phyloP scores from a whole-genome alignment of 345 rosid species.

The Salix udensis region DNA sequence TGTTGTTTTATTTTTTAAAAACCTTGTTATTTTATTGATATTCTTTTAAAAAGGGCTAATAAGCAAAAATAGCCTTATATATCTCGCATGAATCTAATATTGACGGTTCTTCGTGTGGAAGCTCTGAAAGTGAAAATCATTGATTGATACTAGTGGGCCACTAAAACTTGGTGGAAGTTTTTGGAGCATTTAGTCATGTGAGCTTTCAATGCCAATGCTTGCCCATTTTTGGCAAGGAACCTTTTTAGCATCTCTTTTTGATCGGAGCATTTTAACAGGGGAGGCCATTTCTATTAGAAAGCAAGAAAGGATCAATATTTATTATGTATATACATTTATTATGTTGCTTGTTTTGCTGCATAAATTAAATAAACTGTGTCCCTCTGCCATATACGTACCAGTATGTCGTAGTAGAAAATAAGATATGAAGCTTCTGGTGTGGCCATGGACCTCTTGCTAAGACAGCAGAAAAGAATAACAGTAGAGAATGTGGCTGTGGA shows the following conservation, averaged over 20 bases:
- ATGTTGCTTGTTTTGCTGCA: neutral
- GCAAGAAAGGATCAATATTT: constrained; percentile 17
- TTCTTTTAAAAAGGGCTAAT: no score
- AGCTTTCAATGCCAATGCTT: constrained; percentile 10
- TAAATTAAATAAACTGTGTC: neutral
- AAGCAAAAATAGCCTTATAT: no score
- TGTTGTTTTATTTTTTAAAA: no score
- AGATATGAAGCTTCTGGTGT: neutral
- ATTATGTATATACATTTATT: neutral
- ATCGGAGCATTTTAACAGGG: neutral
- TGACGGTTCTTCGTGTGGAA: neutral
- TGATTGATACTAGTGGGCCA: constrained; percentile 13
- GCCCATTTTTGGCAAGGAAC: constrained; percentile 9
- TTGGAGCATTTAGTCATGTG: constrained; percentile 11
- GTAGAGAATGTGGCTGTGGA: neutral
- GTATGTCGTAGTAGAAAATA: neutral
- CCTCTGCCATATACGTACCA: neutral
- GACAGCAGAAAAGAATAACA: neutral
- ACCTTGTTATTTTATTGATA: no score
- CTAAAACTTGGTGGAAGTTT: constrained; percentile 1
- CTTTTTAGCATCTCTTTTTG: neutral
- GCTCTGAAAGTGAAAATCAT: neutral
- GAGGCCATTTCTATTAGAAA: constrained; percentile 27
- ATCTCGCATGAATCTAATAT: constrained; percentile 3
- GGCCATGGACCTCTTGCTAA: constrained; percentile 6